phyloP scores from a whole-genome alignment of 345 rosid species.

The Rhodamnia rubescens region DNA sequence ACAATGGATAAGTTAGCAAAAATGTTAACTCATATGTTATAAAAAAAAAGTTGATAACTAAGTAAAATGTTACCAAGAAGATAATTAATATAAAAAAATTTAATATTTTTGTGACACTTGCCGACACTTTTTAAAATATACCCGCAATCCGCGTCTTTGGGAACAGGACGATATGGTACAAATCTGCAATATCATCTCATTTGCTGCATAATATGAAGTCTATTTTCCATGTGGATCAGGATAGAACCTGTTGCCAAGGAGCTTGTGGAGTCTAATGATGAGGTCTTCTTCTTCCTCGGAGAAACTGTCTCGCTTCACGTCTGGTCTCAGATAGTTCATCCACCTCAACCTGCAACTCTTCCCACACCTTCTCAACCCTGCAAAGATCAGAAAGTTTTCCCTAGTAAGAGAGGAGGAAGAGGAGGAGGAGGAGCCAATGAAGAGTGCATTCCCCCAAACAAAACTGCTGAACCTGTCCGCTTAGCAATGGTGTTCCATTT shows the following conservation, averaged over 20 bases:
- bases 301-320: background rate
- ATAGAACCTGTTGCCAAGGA: background rate
- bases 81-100: too few species aligned
- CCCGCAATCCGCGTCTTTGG: background rate
- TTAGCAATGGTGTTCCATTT: background rate
- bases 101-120: background rate
- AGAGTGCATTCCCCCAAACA: background rate
- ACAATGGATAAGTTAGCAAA: background rate
- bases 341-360: conserved; percentile 1
- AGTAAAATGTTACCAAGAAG: too few species aligned
- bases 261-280: background rate
- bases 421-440: background rate
- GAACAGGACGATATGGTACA: background rate
- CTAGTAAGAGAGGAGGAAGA: background rate
- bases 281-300: background rate
- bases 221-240: background rate
- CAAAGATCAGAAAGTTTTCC: background rate
- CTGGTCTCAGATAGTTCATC: background rate
- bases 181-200: background rate
- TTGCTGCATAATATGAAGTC: background rate
- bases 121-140: background rate
- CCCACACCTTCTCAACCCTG: background rate
- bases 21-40: background rate
- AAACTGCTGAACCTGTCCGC: background rate
- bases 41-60: background rate